A percentile compares a stretch with the other conserved stretches of the same genome.
Evolutionary conservation across 345 rosid genomes (phyloP).

Genomic region (Acer yangbiense): DNA sequence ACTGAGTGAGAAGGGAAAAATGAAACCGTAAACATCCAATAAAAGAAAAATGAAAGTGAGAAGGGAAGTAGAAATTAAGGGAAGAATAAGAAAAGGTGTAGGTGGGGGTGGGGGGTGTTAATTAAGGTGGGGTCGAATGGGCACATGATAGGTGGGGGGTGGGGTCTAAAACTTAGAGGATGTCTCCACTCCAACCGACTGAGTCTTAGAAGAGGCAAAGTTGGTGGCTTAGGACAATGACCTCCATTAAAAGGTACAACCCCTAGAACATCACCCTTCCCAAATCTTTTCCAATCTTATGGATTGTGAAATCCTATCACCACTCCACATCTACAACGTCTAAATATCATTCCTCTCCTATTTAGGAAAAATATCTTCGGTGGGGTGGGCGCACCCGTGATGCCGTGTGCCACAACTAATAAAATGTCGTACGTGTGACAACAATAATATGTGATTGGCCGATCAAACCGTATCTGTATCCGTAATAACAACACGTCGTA

Average conservation of each 20-base stretch:
- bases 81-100: too few relatives aligned
- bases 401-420: too few relatives aligned
- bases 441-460: too few relatives aligned
- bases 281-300: constrained; percentile 27
- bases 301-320: constrained; percentile 13
- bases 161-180: constrained; percentile 11
- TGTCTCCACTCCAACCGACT: constrained; percentile 40
- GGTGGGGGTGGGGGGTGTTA: background rate
- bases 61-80: background rate
- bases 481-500: too few relatives aligned
- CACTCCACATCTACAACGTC: background rate
- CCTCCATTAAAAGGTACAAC: constrained; percentile 13
- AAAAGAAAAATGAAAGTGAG: background rate
- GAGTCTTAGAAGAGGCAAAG: constrained; percentile 29
- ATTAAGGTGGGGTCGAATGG: background rate
- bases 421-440: too few relatives aligned
- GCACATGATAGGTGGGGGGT: constrained; percentile 16
- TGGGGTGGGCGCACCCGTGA: too few relatives aligned
- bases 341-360: background rate
- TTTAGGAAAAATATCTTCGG: background rate
- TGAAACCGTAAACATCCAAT: background rate
- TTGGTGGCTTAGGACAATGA: constrained; percentile 35
- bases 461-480: too few relatives aligned
- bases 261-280: background rate
- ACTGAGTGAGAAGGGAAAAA: too few relatives aligned